Base-by-base conservation (phyloP, 2,329 filamentous ascomycete species). In the Phialophora expanda region DNA sequence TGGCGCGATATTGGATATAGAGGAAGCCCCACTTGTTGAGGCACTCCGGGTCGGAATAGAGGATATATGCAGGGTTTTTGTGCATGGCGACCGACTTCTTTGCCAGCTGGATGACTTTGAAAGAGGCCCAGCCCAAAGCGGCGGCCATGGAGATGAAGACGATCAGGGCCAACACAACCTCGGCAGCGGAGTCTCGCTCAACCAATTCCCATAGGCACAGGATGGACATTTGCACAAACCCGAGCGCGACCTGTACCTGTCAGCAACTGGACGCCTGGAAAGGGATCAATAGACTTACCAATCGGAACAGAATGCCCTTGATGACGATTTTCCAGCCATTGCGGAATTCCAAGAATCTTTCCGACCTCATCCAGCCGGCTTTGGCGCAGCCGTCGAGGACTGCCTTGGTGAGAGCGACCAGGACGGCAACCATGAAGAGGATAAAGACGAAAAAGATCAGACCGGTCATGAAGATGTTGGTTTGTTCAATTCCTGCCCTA, bases 21-120 rank as follows among this genome's bases (percentile, higher is more conserved):
- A 98, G 86, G 83, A 97, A 97, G 24, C 94, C 94, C 94, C 93
- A 97, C 81, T 97, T 96, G 86, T 97, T 97, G 70, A 98, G 86
- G 61, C 91, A 89, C 69, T 92, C 86, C n/a, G 93, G 93, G 74
- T 98, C 93, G 2, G 94, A 97, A 82, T 96, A 98, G 68, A 98
- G 88, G 73, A 97, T 97, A 79, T 97, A 97, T 30, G 93, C 94
- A 28, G 94, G 93, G 81, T 97, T 97, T 81, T 94, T 93, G 84
- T 97, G 93, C 87, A 97, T 92, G 64, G 86, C 80, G 69, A 96
- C 90, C 34, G 93, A 97, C 73, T 92, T 90, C 75, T 92, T 92
- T 38, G 93, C 94, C 69, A 98, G 90, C 62, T 88, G 87, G 73
- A 96, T 91, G 70, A 98, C 92, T 83, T 97, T 97, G 80, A 87